A percentile compares a stretch with the other conserved stretches of the same genome.
These are phyloP conservation scores for Pichia inconspicua DNA, from an alignment of 1,139 yeast genomes.

Conservation along the genomic window DNA sequence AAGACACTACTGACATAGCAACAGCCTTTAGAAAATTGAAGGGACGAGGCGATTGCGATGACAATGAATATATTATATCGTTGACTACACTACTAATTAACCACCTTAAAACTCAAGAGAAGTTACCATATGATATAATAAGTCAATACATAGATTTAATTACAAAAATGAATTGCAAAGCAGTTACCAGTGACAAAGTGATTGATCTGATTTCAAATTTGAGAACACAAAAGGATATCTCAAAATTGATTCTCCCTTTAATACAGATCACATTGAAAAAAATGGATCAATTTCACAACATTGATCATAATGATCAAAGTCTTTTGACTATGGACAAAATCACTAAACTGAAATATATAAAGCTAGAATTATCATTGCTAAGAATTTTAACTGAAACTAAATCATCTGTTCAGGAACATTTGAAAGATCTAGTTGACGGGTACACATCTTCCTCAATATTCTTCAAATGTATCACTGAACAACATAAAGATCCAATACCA, in stretches of 20 bases:
- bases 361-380: neutral
- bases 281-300: neutral
- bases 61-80: neutral
- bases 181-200: neutral
- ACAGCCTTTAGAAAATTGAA: too few relatives aligned
- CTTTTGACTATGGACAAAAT: neutral
- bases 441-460: slow-evolving; percentile 1
- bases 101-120: neutral
- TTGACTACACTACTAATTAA: neutral
- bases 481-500: neutral
- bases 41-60: neutral
- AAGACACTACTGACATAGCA: neutral
- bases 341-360: neutral
- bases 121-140: neutral
- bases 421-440: neutral
- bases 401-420: neutral
- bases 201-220: neutral
- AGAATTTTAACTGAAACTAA: neutral
- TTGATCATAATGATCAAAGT: neutral
- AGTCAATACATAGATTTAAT: neutral
- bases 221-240: neutral
- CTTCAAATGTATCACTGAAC: neutral
- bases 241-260: neutral
- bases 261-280: neutral
- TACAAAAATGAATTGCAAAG: neutral